Conservation (phyloP, 1,139 yeast species). For the Zygoascus meyerae region DNA sequence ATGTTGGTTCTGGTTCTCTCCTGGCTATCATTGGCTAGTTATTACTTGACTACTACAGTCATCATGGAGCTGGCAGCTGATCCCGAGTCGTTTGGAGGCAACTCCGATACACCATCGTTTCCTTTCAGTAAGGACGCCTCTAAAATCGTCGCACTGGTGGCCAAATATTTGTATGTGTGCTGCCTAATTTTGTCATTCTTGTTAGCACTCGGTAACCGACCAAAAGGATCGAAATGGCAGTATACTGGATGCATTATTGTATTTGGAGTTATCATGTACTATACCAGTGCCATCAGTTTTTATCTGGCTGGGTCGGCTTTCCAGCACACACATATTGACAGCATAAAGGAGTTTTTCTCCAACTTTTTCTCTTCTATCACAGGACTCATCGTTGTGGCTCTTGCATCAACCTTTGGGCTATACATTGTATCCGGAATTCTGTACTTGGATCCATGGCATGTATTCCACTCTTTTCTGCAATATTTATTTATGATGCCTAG, state of each 20-base stretch:
- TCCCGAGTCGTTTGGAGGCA: constrained; percentile 33
- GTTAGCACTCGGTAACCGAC: constrained; percentile 40
- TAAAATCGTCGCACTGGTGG: constrained; percentile 32
- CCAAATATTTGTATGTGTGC: constrained; percentile 34
- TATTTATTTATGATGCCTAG: constrained; percentile 84
- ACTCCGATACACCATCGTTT: constrained; percentile 25
- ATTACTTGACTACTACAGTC: constrained; percentile 64
- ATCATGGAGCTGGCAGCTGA: constrained; percentile 39
- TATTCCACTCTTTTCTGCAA: constrained; percentile 78
- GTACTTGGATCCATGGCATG: constrained; percentile 94
- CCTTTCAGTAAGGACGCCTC: constrained; percentile 31
- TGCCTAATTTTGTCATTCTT: constrained; percentile 36
- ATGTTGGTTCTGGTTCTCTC: constrained; percentile 60
- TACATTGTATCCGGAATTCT: constrained; percentile 63
- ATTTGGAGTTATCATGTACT: constrained; percentile 38
- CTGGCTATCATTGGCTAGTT: constrained; percentile 80
- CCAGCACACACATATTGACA: constrained; percentile 19
- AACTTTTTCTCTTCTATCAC: constrained; percentile 34
- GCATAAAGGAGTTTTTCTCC: constrained; percentile 28
- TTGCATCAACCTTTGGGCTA: constrained; percentile 88
- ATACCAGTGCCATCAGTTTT: constrained; percentile 36
- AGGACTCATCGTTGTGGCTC: constrained; percentile 61
- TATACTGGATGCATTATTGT: constrained; percentile 33
- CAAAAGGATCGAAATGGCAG: constrained; percentile 35
- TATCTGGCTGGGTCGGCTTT: constrained; percentile 37